Evolutionary conservation across 164 flowering plant species (phyloP), one percentile per base, ranked within the genome.

Genomic region (Macadamia integrifolia): DNA sequence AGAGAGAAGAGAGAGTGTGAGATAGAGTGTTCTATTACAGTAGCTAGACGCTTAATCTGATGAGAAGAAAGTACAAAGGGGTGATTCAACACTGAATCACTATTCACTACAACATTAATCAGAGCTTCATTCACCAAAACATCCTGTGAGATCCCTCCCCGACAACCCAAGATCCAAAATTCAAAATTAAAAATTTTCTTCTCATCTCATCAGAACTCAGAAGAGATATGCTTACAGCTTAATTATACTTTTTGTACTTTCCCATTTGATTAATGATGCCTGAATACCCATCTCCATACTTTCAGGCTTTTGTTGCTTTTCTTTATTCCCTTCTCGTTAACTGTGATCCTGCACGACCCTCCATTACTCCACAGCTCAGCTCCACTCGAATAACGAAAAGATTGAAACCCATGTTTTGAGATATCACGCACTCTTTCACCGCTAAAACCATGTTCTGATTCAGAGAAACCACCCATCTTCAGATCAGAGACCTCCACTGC

Each of bases 241-340:
- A 31, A 74, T 67, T 64, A 66, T 75, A 71, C 71, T 65, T 49
- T 61, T 64, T 28, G 69, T 58, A 64, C 60, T 66, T 35, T 64
- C 65, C 60, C 52, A 15, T 31, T 44, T 1, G 75, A 71, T 49
- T 75, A 71, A n/a, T 78, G 75, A n/a, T 78, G 75, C 78, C 75
- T 72, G 74, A 86, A 79, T 43, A 84, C 76, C 92, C 92, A 88
- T 72, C 77, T 77, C 92, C 89, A 88, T 5, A 80, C 83, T 71
- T 78, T 85, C 70, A 72, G 71, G 32, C 85, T 80, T 40, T 69
- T 86, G 70, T 76, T 79, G 59, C 80, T 73, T 71, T 74, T 81
- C 46, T 77, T 80, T 13, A 75, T 71, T 35, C 79, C 85, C 40
- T 73, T 75, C n/a, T 83, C 87, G 50, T 62, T 78, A 43, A 75